Percentiles rank a stretch among this genome's conserved stretches.
Conservation (phyloP, 495 filamentous ascomycete species). For the Penicillium soppii region DNA sequence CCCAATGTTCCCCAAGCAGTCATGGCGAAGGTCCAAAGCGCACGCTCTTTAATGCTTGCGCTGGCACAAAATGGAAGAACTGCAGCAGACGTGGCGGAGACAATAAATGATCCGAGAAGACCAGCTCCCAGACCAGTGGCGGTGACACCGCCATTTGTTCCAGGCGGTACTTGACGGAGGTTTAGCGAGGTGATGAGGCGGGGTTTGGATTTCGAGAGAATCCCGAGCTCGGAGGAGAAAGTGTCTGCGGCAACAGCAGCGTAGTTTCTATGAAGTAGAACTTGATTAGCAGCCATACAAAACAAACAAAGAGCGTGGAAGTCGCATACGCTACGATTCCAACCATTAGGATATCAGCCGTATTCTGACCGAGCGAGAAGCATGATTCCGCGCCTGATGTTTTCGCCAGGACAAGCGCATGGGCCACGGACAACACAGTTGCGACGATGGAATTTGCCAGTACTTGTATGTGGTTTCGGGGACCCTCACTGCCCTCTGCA, state of each 20-base stretch:
- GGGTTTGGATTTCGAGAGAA: constrained; percentile 72
- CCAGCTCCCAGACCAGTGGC: constrained; percentile 70
- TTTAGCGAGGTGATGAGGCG: constrained; percentile 83
- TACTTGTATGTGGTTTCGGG: constrained; percentile 85
- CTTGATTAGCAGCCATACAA: background rate
- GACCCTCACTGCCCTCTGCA: constrained; percentile 70
- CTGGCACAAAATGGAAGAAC: constrained; percentile 68
- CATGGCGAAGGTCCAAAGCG: constrained; percentile 58
- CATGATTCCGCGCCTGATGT: constrained; percentile 22
- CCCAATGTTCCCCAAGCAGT: constrained; percentile 73
- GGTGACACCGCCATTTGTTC: constrained; percentile 92
- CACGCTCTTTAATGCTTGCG: constrained; percentile 49
- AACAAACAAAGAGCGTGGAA: background rate
- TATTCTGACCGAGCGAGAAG: constrained; percentile 35
- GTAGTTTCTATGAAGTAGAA: constrained; percentile 59
- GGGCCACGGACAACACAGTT: constrained; percentile 68
- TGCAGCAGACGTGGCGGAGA: constrained; percentile 63
- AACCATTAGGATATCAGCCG: constrained; percentile 52
- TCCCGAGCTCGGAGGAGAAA: constrained; percentile 93
- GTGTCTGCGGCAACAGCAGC: constrained; percentile 91
- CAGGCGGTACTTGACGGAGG: constrained; percentile 73
- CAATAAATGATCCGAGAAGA: constrained; percentile 67
- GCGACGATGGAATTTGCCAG: constrained; percentile 83
- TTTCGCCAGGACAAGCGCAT: constrained; percentile 59
- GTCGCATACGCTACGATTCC: constrained; percentile 57